Evolutionary conservation across 1,284 basidiomycete species (phyloP), one percentile per base, ranked within the genome.

Genomic region (Pseudozyma sp.): DNA sequence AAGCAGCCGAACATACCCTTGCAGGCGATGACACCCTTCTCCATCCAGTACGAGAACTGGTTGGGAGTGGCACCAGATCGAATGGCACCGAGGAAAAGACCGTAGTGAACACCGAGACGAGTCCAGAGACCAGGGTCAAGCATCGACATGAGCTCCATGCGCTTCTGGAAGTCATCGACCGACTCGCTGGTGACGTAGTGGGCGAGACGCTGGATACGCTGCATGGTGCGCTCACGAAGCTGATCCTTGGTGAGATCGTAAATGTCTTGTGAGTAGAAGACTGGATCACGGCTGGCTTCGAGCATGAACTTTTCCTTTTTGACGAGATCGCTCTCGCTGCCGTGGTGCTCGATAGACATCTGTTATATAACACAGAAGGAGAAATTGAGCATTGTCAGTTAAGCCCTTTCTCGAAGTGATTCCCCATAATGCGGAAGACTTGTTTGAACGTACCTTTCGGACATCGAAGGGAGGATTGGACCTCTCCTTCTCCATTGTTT

Each of bases 121-220:
- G 88, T 89, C 88, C 87, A 89, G 80, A 89, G 89, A 5, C 85
- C 86, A 0, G 88, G 88, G 74, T 89, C 89, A 52, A 77, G 78
- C 19, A 85, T 60, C 2, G 80, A 78, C 70, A 86, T 85, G 71
- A 88, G 85, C 81, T 88, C 86, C 86, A 89, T 88, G 45, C 89
- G 86, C 66, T 87, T 86, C 19, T 83, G 83, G 79, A 89, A 89
- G 40, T 86, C 76, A 39, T 82, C 81, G 49, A 84, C 73, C 14
- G 66, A 68, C 76, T 85, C 83, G 63, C 63, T 78, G 50, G 76
- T 77, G 49, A 85, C 79, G 59, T 77, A 79, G 71, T 83, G 78
- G 34, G 83, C 79, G 36, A 85, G 79, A 38, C 69, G 59, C 72
- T 76, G 72, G 36, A 76, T 76, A 21, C 72, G 68, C 60, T 70